Evolutionary conservation across 306 rosid species (phyloP).

Genomic region (Potentilla sterilis): DNA sequence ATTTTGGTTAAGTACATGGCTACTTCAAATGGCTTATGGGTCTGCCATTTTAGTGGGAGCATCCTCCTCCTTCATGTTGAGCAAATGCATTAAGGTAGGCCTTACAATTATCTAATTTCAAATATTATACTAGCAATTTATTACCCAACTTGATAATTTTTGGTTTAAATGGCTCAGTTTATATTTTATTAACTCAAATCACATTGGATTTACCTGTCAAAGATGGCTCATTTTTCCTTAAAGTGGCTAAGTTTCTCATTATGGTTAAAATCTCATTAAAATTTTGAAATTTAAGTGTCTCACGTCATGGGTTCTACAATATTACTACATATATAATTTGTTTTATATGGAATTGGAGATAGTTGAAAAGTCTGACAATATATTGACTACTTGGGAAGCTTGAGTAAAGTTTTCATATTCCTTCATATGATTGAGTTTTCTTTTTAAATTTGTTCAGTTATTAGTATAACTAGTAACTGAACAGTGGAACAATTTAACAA

Average conservation of each 20-base stretch:
- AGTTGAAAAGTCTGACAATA: not conserved
- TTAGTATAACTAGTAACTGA: constrained; percentile 5
- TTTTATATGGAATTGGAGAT: constrained; percentile 10
- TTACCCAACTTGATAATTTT: not conserved
- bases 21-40: constrained; percentile 82
- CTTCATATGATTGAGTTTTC: not conserved
- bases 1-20: constrained; percentile 82
- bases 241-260: no score
- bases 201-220: no score
- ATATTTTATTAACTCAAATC: not conserved
- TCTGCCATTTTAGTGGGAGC: constrained; percentile 73
- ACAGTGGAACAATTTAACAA: constrained; percentile 1
- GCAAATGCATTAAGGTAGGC: constrained; percentile 75
- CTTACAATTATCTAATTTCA: constrained; percentile 16
- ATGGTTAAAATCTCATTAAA: no score
- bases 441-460: not conserved
- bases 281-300: no score
- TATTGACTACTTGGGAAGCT: constrained; percentile 26
- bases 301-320: no score
- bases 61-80: constrained; percentile 66
- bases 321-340: not conserved
- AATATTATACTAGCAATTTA: not conserved
- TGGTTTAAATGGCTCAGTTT: not conserved
- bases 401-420: not conserved
- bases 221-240: no score